Conservation (phyloP, 2,329 filamentous ascomycete genomes). For the Fusarium phyllophilum region DNA sequence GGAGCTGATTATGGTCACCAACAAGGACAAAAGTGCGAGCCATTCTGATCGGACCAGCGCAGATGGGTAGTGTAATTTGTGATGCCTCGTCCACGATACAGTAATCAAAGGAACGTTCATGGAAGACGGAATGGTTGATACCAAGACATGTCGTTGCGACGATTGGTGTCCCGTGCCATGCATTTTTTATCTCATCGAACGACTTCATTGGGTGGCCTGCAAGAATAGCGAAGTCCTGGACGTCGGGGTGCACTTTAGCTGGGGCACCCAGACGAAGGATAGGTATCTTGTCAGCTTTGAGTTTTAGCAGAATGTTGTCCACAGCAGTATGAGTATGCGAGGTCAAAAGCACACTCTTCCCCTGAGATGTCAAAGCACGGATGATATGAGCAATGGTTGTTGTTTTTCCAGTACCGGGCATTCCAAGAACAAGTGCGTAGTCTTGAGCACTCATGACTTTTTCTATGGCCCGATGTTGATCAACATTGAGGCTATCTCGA, state of each 20-base stretch:
- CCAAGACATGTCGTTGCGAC: slow-evolving; percentile 96
- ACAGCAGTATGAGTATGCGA: slow-evolving; percentile 98
- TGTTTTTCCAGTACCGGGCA: slow-evolving; percentile 98
- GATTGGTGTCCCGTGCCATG: slow-evolving; percentile 86
- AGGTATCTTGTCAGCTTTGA: slow-evolving; percentile 79
- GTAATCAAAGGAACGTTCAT: slow-evolving; percentile 91
- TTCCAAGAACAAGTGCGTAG: slow-evolving; percentile 96
- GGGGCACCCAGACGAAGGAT: slow-evolving; percentile 87
- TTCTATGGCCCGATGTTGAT: slow-evolving; percentile 86
- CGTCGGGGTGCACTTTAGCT: slow-evolving; percentile 87
- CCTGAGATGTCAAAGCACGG: slow-evolving; percentile 84
- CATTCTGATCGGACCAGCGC: slow-evolving; percentile 92
- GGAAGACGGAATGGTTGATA: slow-evolving; percentile 89
- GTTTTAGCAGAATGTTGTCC: slow-evolving; percentile 96
- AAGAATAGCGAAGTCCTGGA: slow-evolving; percentile 85
- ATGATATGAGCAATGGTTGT: slow-evolving; percentile 99
- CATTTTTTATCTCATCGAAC: slow-evolving; percentile 84
- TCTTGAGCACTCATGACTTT: slow-evolving; percentile 97
- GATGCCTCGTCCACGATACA: slow-evolving; percentile 99
- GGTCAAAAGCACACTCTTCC: slow-evolving; percentile 91
- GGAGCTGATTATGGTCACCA: slow-evolving; percentile 95
- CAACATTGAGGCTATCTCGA: slow-evolving; percentile 79
- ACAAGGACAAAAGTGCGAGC: slow-evolving; percentile 93
- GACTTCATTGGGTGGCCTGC: slow-evolving; percentile 77
- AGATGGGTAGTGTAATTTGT: slow-evolving; percentile 95